phyloP scores from a whole-genome alignment of 805 yeast species.

The Nakazawaea ambrosiae region DNA sequence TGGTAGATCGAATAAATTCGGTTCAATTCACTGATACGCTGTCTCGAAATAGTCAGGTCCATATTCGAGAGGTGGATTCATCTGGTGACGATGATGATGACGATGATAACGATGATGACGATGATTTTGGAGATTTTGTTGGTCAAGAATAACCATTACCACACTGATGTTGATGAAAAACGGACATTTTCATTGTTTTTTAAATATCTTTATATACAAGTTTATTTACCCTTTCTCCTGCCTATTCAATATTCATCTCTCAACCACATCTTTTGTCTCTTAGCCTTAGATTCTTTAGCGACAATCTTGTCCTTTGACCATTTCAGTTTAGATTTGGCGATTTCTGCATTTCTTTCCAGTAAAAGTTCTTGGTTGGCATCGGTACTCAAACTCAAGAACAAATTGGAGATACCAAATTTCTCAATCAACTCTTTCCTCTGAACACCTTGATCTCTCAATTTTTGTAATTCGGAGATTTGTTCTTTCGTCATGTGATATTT shows the following conservation, averaged over 20 bases:
- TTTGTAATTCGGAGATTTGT: constrained; percentile 22
- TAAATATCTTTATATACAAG: no score
- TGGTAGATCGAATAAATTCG: neutral
- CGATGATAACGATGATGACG: constrained; percentile 13
- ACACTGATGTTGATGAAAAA: no score
- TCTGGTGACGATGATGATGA: constrained; percentile 4
- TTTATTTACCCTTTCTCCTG: no score
- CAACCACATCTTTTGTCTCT: constrained; percentile 12
- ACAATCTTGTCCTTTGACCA: constrained; percentile 15
- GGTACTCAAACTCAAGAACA: constrained; percentile 25
- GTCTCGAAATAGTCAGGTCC: neutral
- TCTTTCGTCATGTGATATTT: constrained; percentile 19
- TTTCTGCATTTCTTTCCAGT: constrained; percentile 7
- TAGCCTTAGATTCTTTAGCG: constrained; percentile 16
- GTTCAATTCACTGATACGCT: neutral
- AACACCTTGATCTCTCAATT: constrained; percentile 21
- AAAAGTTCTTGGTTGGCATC: constrained; percentile 14
- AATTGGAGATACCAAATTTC: constrained; percentile 22
- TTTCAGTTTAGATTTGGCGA: constrained; percentile 1
- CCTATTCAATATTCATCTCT: constrained; percentile 9
- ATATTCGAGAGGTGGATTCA: neutral
- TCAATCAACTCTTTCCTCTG: constrained; percentile 23
- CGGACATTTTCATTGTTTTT: no score
- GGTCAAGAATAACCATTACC: no score
- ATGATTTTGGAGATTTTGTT: constrained; percentile 24